phyloP scores from a whole-genome alignment of 495 filamentous ascomycete genomes.

The Melanomma pulvis-pyrius region DNA sequence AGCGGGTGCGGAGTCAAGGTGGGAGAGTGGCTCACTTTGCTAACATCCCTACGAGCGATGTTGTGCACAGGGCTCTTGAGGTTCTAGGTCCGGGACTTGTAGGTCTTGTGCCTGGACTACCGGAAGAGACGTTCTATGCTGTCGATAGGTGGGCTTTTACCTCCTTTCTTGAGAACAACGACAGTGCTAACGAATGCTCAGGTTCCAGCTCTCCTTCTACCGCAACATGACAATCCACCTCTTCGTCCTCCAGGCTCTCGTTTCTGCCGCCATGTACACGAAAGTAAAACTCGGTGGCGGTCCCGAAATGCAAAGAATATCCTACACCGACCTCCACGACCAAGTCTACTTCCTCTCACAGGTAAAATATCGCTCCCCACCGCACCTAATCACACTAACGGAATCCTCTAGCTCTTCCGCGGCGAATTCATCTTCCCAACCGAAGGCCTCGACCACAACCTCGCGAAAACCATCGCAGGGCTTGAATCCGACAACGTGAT shows the following conservation, averaged over 20 bases:
- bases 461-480: slow-evolving; percentile 73
- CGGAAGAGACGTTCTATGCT: slow-evolving; percentile 87
- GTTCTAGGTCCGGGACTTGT: slow-evolving; percentile 89
- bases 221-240: slow-evolving; percentile 99
- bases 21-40: slow-evolving; percentile 93
- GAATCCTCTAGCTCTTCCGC: slow-evolving; percentile 90
- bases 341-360: slow-evolving; percentile 89
- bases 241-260: slow-evolving; percentile 88
- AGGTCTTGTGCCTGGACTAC: slow-evolving; percentile 72
- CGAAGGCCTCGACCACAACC: slow-evolving; percentile 75
- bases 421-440: slow-evolving; percentile 96
- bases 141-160: slow-evolving; percentile 64
- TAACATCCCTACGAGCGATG: slow-evolving; percentile 69
- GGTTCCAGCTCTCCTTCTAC: slow-evolving; percentile 95
- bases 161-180: background rate
- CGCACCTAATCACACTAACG: slow-evolving; percentile 33
- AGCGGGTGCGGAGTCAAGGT: slow-evolving; percentile 80
- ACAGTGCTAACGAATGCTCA: slow-evolving; percentile 17
- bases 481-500: slow-evolving; percentile 85
- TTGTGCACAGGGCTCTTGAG: slow-evolving; percentile 88
- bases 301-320: slow-evolving; percentile 74
- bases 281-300: slow-evolving; percentile 86
- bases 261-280: slow-evolving; percentile 87
- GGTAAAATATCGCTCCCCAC: too few species aligned
- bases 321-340: slow-evolving; percentile 66